Evolutionary conservation across 768 basidiomycete genomes (phyloP), one percentile per base, ranked within the genome.

Genomic region (Pleurotus tuber-regium): DNA sequence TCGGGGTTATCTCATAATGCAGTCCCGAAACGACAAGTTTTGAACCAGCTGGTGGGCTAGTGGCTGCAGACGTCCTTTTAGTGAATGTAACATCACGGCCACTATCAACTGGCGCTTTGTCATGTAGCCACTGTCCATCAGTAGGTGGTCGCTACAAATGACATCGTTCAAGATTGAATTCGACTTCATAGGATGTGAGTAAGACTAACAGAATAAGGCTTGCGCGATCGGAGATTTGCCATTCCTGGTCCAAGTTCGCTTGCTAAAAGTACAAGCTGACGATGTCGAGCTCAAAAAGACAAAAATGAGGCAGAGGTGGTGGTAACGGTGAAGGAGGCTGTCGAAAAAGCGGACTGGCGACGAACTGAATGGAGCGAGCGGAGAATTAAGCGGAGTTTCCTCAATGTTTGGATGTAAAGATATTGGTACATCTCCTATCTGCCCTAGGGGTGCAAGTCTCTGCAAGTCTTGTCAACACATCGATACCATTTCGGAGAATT

Each of bases 1-100:
- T 86, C 62, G 88, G 81, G 50, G 86, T 89, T 36, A 97, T 82
- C 61, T 96, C 93, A 59, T 96, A 97, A 71, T 97, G 94, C 57
- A 97, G 61, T 66, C 92, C 92, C 61, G 89, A 83, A 58, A 96
- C 87, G 56, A 89, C 66, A 57, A 95, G 80, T 63, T 83, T 83
- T 49, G 79, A 69, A 57, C 74, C 77, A 2, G 70, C 61, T 11
- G 70, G 60, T 21, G 73, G 63, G 2, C 59, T 51, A 16, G 64
- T 57, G 16, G n/a, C n/a, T n/a, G n/a, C n/a, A n/a, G 60, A 52
- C 18, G 54, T 52, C 30, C 55, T 62, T 48, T 59, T 50, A 58
- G 59, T 52, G 59, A 54, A 51, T 54, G 58, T 55, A 61, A 48
- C 14, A 58, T 60, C 41, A 54, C 58, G 43, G 63, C 64, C 61